These are phyloP conservation scores for Phoma sp. DNA, from an alignment of 2,329 filamentous ascomycete species.

Conservation along the genomic window DNA sequence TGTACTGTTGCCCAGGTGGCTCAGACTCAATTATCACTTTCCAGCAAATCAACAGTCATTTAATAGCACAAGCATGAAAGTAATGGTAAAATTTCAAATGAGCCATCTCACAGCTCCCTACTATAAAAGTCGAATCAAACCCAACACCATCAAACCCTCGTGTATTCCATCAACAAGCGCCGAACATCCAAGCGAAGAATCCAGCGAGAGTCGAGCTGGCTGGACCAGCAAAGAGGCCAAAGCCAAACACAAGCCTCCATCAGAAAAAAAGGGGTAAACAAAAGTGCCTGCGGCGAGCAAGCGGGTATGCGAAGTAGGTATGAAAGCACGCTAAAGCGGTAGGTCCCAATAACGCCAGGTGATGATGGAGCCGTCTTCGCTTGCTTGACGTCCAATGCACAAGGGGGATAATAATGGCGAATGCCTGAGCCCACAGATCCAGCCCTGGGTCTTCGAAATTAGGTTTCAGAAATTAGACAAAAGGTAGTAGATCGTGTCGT, in stretches of 20 bases:
- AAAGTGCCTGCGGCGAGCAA: conserved; percentile 22
- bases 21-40: neutral
- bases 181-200: neutral
- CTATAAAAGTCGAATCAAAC: neutral
- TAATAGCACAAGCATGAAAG: no score
- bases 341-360: conserved; percentile 7
- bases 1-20: no score
- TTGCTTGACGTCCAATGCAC: conserved; percentile 5
- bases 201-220: neutral
- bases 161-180: neutral
- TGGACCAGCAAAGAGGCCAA: neutral
- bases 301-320: conserved; percentile 25
- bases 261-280: neutral
- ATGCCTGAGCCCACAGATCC: conserved; percentile 30
- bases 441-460: conserved; percentile 35
- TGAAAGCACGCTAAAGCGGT: conserved; percentile 12
- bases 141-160: neutral
- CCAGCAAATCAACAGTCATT: no score
- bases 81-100: neutral
- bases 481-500: conserved; percentile 19
- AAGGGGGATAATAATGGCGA: conserved; percentile 5
- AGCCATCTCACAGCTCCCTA: neutral
- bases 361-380: conserved; percentile 3
- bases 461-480: conserved; percentile 41
- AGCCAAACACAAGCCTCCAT: neutral